Base-by-base conservation (phyloP, 225 moss, liverwort and hornwort species). In the Marchantia polymorpha region DNA sequence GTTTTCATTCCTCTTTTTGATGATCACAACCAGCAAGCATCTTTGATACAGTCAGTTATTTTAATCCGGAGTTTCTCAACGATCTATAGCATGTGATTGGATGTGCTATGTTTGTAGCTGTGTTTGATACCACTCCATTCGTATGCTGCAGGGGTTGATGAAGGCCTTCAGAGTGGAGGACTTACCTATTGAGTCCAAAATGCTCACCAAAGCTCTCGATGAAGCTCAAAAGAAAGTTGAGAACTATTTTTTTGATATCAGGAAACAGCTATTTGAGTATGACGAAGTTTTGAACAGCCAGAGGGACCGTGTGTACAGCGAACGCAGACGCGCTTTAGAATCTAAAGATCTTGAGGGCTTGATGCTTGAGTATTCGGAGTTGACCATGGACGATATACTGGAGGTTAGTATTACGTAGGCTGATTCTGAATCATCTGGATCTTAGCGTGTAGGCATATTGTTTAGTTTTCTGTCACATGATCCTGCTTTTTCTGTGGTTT, bases 181-280 rank as follows among this genome's bases (percentile, higher is more conserved):
- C 84, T 89, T 99, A 66, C 97, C 97, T 10, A 99, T 99, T 56
- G 97, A 99, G 75, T 99, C 97, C 61, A 99, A 99, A 85, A 90
- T 99, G 97, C 92, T 99, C 29, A 99, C 97, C 7, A 93, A 90
- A 77, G 91, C 94, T 68, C 83, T 99, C 51, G 97, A 99, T 87
- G 97, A 99, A 90, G 97, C 97, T 48, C 97, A 99, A 77, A 93
- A 89, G 82, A 99, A 99, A 85, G 97, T 99, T 59, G 97, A 99
- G 83, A 91, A 80, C 83, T 99, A 99, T 81, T 99, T 99, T 84
- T 99, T 99, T 80, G 97, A 99, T 72, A 99, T 99, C 29, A 90
- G 97, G 31, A 99, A 99, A 82, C 97, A 99, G 88, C 91, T 99
- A 67, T 99, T 99, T 79, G 94, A 99, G 77, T 99, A 94, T 69